Evolutionary conservation across 225 moss, liverwort and hornwort genomes (phyloP), one percentile per base, ranked within the genome.

Genomic region (Sphagnum tenellum): DNA sequence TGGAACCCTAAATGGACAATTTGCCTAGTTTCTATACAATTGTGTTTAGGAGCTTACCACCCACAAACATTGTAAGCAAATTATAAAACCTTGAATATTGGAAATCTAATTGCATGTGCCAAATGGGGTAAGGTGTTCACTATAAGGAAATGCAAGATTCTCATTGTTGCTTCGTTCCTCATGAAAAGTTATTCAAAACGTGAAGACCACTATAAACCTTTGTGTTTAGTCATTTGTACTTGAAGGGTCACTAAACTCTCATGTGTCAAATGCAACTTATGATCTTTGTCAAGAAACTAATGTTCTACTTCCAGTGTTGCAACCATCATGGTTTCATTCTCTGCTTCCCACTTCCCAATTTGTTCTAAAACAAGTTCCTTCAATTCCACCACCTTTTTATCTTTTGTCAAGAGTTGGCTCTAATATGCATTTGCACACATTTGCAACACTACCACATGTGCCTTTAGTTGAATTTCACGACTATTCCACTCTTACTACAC

Each of bases 1-100:
- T 47, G 78, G 85, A 64, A 74, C 78, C 64, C 83, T 80, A 61
- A 94, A 94, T 47, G 94, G 76, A 91, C 74, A 7, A 89, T 91
- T 67, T 48, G 75, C 70, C 70, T 87, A 44, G 91, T 94, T 59
- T 91, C 79, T 44, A 83, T 78, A 63, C 82, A 94, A 58, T 79
- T 82, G 68, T 94, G 94, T 67, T 83, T 84, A 62, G 94, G 94
- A 64, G 91, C 89, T 89, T 94, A 80, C 64, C 45, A 71, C 61
- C 65, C 56, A 65, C 66, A 64, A 3, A 50, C 5, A 57, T 12
- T 8, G 11, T 13, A 49, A 4, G 47, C 67, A 61, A 45, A 29
- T 0, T 52, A 2, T 5, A 45, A 3, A 58, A 10, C 48, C 3
- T 56, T 44, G 29, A 3, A 11, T 56, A 1, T 1, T n/a, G 1